Conservation (phyloP, 306 rosid species). For the Mucuna pruriens region DNA sequence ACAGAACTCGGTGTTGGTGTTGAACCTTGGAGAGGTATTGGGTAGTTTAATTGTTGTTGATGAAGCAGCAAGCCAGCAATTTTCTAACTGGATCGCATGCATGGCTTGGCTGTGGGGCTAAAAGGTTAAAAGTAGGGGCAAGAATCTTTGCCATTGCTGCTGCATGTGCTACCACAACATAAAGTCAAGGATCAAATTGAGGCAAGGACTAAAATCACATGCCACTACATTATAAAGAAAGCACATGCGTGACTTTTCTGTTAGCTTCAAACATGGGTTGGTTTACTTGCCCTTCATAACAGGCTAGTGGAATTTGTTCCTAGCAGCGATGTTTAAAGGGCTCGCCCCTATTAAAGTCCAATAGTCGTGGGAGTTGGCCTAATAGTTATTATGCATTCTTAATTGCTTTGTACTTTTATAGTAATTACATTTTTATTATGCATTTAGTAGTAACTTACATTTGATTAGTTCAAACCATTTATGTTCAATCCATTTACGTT, state of each 20-base stretch:
- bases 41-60: background rate
- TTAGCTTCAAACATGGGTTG: background rate
- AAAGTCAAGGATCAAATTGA: conserved; percentile 38
- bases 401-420: conserved; percentile 5
- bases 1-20: too few species aligned
- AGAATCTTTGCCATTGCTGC: conserved; percentile 28
- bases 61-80: conserved; percentile 18
- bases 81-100: conserved; percentile 31
- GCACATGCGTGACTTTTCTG: conserved; percentile 38
- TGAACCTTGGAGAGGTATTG: conserved; percentile 12
- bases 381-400: background rate
- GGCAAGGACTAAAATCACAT: conserved; percentile 43
- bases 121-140: background rate
- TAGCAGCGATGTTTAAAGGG: conserved; percentile 16
- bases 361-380: background rate
- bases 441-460: conserved; percentile 17
- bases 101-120: conserved; percentile 27
- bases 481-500: background rate
- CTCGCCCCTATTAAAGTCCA: conserved; percentile 9
- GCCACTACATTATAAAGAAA: conserved; percentile 31
- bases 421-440: background rate
- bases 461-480: background rate
- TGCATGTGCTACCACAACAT: conserved; percentile 37
- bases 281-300: conserved; percentile 30
- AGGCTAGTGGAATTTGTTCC: conserved; percentile 35